Evolutionary conservation across 2,329 filamentous ascomycete genomes (phyloP).

Genomic region (Alternaria alternata): DNA sequence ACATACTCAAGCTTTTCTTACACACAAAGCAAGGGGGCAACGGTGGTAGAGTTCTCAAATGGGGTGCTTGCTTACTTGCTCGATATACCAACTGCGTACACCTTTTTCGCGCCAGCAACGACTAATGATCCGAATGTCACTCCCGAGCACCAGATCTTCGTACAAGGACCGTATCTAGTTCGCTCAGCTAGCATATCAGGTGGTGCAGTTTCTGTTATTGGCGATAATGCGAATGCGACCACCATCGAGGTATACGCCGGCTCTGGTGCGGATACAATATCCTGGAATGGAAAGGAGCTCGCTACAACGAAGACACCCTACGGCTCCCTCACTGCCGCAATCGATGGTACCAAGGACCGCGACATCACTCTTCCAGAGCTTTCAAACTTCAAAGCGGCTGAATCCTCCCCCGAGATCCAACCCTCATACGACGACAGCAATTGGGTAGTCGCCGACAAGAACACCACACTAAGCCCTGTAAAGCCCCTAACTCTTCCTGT

Average conservation of each 20-base stretch:
- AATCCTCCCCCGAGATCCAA: conserved; percentile 60
- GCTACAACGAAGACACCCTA: conserved; percentile 52
- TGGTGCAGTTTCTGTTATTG: conserved; percentile 58
- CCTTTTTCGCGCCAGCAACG: conserved; percentile 63
- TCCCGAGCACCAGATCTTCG: conserved; percentile 55
- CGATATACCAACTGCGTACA: conserved; percentile 63
- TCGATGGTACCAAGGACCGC: conserved; percentile 51
- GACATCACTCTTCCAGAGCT: conserved; percentile 57
- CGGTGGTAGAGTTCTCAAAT: conserved; percentile 60
- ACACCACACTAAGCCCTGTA: conserved; percentile 55
- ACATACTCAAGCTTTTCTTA: conserved; percentile 53
- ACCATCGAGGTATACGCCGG: conserved; percentile 51
- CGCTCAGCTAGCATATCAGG: conserved; percentile 52
- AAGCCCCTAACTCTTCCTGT: conserved; percentile 61
- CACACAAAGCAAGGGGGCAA: conserved; percentile 57
- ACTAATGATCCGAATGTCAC: conserved; percentile 56
- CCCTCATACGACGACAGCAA: conserved; percentile 60
- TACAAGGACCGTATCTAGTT: conserved; percentile 41
- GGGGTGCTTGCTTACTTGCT: conserved; percentile 62
- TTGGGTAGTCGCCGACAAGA: conserved; percentile 62
- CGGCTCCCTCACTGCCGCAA: conserved; percentile 55
- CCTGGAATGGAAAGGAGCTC: conserved; percentile 59
- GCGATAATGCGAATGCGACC: conserved; percentile 54
- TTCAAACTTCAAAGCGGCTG: conserved; percentile 58
- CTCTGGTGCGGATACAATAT: conserved; percentile 40